These are phyloP conservation scores for Debaryomycetaceae sp. DNA, from an alignment of 1,139 yeast species.

Conservation along the genomic window DNA sequence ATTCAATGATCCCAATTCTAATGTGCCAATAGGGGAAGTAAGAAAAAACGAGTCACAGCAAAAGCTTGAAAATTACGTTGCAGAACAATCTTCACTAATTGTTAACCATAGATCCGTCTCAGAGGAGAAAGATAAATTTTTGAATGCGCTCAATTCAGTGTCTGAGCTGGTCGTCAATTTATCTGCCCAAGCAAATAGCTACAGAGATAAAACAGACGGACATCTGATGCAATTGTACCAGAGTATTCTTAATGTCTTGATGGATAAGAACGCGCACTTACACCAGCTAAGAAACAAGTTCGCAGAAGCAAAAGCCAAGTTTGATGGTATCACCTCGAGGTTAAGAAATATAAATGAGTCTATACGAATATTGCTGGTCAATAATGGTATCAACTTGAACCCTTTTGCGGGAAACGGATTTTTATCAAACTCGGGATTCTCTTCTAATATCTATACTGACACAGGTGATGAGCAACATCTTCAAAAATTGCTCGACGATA, in stretches of 20 bases:
- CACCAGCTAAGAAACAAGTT: not conserved
- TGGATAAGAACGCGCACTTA: conserved; percentile 1
- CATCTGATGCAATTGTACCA: conserved; percentile 1
- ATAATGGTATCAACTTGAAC: not conserved
- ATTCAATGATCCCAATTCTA: conserved; percentile 18
- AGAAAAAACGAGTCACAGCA: conserved; percentile 2
- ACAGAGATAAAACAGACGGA: conserved; percentile 1
- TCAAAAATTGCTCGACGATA: conserved; percentile 58
- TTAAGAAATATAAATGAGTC: conserved; percentile 1
- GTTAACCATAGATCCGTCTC: not conserved
- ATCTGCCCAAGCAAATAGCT: conserved; percentile 1
- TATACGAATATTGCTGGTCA: not conserved
- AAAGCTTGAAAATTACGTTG: conserved; percentile 1
- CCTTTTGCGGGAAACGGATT: not conserved
- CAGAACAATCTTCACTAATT: conserved; percentile 1
- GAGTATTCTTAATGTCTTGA: conserved; percentile 1
- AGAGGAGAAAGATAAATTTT: not conserved
- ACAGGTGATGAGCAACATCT: conserved; percentile 35
- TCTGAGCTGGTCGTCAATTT: conserved; percentile 1
- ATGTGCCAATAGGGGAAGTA: conserved; percentile 7
- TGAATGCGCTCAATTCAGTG: not conserved
- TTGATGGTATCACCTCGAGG: conserved; percentile 1
- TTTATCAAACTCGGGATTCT: not conserved
- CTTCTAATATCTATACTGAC: conserved; percentile 19
- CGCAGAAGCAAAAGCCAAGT: not conserved